Conservation (phyloP, 2,329 filamentous ascomycete genomes). For the Colletotrichum sp. region DNA sequence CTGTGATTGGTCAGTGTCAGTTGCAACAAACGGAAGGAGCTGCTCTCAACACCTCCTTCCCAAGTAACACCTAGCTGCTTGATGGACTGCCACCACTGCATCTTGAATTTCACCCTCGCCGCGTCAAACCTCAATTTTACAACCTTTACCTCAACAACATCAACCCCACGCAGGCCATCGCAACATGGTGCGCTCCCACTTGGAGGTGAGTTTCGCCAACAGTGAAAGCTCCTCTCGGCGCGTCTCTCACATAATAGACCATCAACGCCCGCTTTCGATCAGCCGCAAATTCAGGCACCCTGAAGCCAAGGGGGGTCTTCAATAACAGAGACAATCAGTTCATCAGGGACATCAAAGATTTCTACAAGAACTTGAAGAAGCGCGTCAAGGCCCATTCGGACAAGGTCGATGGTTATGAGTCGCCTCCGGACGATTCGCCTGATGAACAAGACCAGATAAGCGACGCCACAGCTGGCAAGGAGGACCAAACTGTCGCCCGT, state of each 20-base stretch:
- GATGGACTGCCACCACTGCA: background rate
- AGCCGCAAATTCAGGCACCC: background rate
- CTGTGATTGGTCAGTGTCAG: background rate
- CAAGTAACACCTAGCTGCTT: background rate
- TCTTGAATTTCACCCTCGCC: background rate
- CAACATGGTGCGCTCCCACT: background rate
- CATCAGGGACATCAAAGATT: background rate
- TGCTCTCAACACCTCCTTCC: background rate
- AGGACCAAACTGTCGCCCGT: background rate
- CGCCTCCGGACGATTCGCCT: background rate
- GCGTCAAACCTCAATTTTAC: rapidly evolving
- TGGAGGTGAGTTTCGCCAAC: background rate
- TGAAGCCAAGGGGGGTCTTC: background rate
- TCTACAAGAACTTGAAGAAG: background rate
- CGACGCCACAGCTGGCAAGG: background rate
- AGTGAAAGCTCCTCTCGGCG: background rate
- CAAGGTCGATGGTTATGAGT: background rate
- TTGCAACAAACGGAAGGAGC: background rate
- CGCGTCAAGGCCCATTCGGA: background rate
- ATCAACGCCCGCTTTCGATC: background rate
- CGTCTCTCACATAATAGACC: background rate
- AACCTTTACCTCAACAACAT: background rate
- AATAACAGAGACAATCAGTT: background rate
- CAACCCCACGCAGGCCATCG: rapidly evolving
- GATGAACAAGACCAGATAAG: background rate